Evolutionary conservation across 768 basidiomycete species (phyloP).

Genomic region (Daedaleopsis nitida): DNA sequence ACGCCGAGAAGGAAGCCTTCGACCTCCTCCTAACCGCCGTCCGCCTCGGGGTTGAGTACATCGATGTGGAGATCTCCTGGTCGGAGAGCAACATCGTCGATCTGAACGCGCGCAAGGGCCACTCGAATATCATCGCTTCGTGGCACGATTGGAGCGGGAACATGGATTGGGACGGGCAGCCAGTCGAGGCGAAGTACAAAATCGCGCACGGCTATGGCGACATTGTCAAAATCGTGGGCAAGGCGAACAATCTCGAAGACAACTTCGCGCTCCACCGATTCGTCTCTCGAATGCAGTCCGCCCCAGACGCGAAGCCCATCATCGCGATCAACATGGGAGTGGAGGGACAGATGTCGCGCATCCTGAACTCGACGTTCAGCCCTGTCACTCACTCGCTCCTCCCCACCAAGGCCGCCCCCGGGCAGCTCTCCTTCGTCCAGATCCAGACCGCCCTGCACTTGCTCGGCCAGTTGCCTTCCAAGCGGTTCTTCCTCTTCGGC

Average conservation of each 20-base stretch:
- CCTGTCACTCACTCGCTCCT: constrained; percentile 89
- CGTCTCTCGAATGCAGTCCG: constrained; percentile 46
- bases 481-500: constrained; percentile 85
- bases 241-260: constrained; percentile 71
- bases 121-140: constrained; percentile 83
- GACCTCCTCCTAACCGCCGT: constrained; percentile 78
- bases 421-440: constrained; percentile 87
- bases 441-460: constrained; percentile 83
- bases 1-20: constrained; percentile 67
- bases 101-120: constrained; percentile 63
- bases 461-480: constrained; percentile 74
- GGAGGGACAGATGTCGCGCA: constrained; percentile 87
- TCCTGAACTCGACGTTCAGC: constrained; percentile 83
- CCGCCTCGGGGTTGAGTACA: constrained; percentile 85
- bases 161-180: constrained; percentile 75
- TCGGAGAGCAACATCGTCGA: constrained; percentile 61
- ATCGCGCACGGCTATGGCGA: constrained; percentile 73
- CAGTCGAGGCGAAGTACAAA: constrained; percentile 69
- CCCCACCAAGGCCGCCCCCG: constrained; percentile 88
- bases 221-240: constrained; percentile 91
- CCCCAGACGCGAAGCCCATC: constrained; percentile 69
- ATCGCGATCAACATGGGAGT: constrained; percentile 94
- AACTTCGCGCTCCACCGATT: constrained; percentile 83
- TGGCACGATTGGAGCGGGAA: constrained; percentile 94
- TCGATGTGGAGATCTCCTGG: constrained; percentile 88